Percentiles rank a stretch among this genome's conserved stretches.
These are phyloP conservation scores for Maudiozyma barnettii DNA, from an alignment of 805 yeast genomes.

Conservation along the genomic window DNA sequence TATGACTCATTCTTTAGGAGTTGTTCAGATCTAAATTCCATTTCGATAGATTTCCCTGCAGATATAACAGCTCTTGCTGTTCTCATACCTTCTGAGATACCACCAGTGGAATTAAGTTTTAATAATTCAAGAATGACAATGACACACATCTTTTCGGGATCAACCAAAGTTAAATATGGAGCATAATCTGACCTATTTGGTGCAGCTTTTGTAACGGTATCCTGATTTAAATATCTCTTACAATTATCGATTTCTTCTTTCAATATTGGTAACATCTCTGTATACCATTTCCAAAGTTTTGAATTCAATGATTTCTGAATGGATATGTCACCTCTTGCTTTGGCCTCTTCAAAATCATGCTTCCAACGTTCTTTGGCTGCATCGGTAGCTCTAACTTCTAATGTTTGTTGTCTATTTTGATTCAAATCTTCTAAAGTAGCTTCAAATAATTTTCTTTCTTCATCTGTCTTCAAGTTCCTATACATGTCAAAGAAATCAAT, in stretches of 20 bases:
- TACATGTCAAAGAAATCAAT: conserved; percentile 63
- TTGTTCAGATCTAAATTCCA: conserved; percentile 69
- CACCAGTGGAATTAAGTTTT: conserved; percentile 65
- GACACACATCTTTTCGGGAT: conserved; percentile 73
- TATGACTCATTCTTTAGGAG: conserved; percentile 49
- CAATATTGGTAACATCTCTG: conserved; percentile 60
- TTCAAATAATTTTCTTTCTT: conserved; percentile 49
- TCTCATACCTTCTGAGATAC: conserved; percentile 70
- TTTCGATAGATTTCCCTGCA: conserved; percentile 76
- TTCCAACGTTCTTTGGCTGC: conserved; percentile 88
- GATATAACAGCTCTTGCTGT: conserved; percentile 72
- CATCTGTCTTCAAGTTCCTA: conserved; percentile 39
- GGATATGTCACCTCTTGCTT: conserved; percentile 46
- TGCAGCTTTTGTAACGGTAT: background rate
- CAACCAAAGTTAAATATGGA: conserved; percentile 63
- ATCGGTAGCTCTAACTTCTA: conserved; percentile 69
- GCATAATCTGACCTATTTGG: conserved; percentile 47
- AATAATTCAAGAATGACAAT: conserved; percentile 76
- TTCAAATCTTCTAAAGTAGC: conserved; percentile 59
- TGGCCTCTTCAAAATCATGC: conserved; percentile 61
- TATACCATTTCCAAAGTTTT: conserved; percentile 78
- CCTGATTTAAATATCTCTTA: conserved; percentile 30
- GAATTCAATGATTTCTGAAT: conserved; percentile 56
- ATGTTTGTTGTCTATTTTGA: conserved; percentile 59
- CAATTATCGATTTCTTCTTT: conserved; percentile 55